These are phyloP conservation scores for Teunomyces kruisii DNA, from an alignment of 805 yeast genomes.

Conservation along the genomic window DNA sequence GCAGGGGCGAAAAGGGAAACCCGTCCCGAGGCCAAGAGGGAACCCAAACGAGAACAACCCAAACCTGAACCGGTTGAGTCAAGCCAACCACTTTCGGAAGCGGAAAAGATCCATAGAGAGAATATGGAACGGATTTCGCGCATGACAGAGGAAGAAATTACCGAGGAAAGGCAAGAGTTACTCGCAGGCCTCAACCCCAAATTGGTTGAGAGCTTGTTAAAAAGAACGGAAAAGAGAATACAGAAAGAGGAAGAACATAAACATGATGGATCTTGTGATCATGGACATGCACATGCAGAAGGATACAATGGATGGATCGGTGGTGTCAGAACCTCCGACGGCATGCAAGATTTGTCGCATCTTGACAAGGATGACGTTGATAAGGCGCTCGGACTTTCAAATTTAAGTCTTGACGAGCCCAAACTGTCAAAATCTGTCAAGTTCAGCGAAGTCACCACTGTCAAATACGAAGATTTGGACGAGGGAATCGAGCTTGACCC, in stretches of 20 bases:
- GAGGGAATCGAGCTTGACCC: slow-evolving; percentile 25
- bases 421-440: slow-evolving; percentile 27
- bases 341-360: slow-evolving; percentile 29
- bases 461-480: slow-evolving; percentile 28
- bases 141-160: slow-evolving; percentile 68
- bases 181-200: slow-evolving; percentile 67
- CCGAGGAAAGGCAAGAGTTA: slow-evolving; percentile 64
- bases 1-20: slow-evolving; percentile 11
- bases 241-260: slow-evolving; percentile 19
- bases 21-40: slow-evolving; percentile 11
- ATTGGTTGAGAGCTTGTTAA: slow-evolving; percentile 56
- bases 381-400: slow-evolving; percentile 32
- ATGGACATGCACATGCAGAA: slow-evolving; percentile 31
- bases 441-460: slow-evolving; percentile 31
- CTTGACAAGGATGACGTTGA: slow-evolving; percentile 37
- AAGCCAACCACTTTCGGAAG: slow-evolving; percentile 41
- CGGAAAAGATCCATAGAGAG: slow-evolving; percentile 74
- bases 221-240: slow-evolving; percentile 53
- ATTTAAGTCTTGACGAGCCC: slow-evolving; percentile 21
- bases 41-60: slow-evolving; percentile 11
- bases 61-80: slow-evolving; percentile 1
- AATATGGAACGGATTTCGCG: slow-evolving; percentile 59
- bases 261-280: slow-evolving; percentile 15
- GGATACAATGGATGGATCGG: slow-evolving; percentile 45
- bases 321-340: slow-evolving; percentile 37